These are phyloP conservation scores for Nitzschia sp. DNA, from an alignment of 108 stramenopile genomes.

Conservation along the genomic window DNA sequence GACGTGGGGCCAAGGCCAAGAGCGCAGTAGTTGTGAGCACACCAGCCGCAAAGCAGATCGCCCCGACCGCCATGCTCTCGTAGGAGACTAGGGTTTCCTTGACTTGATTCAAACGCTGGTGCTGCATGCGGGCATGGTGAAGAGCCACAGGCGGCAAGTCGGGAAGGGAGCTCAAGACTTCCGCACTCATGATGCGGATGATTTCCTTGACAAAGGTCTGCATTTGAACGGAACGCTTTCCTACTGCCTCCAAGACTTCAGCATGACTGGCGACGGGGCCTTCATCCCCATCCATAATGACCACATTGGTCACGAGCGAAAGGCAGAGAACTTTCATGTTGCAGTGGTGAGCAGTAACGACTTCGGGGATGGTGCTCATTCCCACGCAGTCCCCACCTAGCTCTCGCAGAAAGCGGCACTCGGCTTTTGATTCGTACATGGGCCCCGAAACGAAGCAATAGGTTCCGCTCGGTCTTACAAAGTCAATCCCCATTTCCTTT, in stretches of 20 bases:
- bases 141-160: conserved; percentile 43
- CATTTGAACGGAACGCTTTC: conserved; percentile 66
- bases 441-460: conserved; percentile 94
- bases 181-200: conserved; percentile 35
- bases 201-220: conserved; percentile 72
- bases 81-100: conserved; percentile 2
- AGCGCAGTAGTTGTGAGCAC: not conserved
- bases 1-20: too few species aligned
- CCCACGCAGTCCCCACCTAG: conserved; percentile 83
- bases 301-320: conserved; percentile 89
- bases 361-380: conserved; percentile 91
- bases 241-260: conserved; percentile 88
- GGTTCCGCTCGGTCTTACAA: conserved; percentile 67
- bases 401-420: conserved; percentile 71
- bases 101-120: conserved; percentile 4
- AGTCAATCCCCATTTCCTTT: conserved; percentile 48
- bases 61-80: conserved; percentile 17
- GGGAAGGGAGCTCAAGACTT: conserved; percentile 32
- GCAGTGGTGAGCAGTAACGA: conserved; percentile 88
- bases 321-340: conserved; percentile 87
- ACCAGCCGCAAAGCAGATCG: conserved; percentile 24
- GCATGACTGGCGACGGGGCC: conserved; percentile 82
- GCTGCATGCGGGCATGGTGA: conserved; percentile 13
- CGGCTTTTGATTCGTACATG: conserved; percentile 88
- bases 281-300: conserved; percentile 63